These are phyloP conservation scores for Beauveria asiatica DNA, from an alignment of 2,329 filamentous ascomycete genomes.

Conservation along the genomic window DNA sequence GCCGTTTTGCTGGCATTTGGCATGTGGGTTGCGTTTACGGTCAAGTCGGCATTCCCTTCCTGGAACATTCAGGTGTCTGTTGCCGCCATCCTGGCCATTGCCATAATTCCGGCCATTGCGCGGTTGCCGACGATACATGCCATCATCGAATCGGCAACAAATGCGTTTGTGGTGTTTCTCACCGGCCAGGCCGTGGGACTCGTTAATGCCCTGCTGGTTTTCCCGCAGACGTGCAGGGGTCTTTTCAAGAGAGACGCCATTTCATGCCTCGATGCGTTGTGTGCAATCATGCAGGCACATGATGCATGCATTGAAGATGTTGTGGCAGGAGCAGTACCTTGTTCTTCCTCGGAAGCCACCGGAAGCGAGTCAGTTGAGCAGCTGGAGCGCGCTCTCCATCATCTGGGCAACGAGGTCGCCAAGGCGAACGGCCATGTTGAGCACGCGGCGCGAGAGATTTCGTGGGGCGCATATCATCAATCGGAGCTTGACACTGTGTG, in stretches of 20 bases:
- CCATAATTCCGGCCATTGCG: not conserved
- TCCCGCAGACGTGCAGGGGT: constrained; percentile 6
- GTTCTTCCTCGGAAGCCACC: not conserved
- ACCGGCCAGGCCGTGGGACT: not conserved
- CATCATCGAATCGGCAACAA: not conserved
- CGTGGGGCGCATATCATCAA: constrained; percentile 3
- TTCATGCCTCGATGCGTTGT: not conserved
- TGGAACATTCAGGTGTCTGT: constrained; percentile 2
- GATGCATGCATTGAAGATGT: not conserved
- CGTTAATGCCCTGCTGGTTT: not conserved
- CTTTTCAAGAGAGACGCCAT: constrained; percentile 2
- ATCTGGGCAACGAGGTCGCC: constrained; percentile 1
- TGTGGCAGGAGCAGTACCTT: not conserved
- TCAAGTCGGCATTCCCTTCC: constrained; percentile 6
- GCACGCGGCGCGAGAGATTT: constrained; percentile 6
- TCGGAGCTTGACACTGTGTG: not conserved
- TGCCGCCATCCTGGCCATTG: not conserved
- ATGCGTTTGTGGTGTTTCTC: not conserved
- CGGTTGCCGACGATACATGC: not conserved
- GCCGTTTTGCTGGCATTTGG: not conserved
- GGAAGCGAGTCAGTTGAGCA: not conserved
- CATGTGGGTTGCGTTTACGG: constrained; percentile 7
- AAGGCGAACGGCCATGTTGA: constrained; percentile 5
- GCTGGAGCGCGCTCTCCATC: not conserved
- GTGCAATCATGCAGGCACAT: not conserved